phyloP scores from a whole-genome alignment of 2,329 filamentous ascomycete species.

The Epichloe aotearoae region DNA sequence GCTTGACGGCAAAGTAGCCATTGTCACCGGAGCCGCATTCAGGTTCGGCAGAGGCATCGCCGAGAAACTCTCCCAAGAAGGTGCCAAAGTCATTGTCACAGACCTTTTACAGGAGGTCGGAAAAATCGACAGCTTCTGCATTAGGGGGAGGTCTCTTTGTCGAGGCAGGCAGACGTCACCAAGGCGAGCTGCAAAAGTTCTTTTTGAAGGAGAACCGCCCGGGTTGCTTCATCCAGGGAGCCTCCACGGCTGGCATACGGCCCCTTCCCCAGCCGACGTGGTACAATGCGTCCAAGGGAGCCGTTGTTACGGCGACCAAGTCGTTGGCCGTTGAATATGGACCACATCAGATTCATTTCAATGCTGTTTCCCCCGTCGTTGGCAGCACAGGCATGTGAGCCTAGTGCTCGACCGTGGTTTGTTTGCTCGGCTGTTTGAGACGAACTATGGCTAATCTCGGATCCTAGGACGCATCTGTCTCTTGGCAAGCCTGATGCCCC shows the following conservation, averaged over 20 bases:
- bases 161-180: conserved; percentile 35
- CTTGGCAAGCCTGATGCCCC: conserved; percentile 49
- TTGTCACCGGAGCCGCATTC: conserved; percentile 41
- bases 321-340: conserved; percentile 59
- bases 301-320: conserved; percentile 46
- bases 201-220: conserved; percentile 43
- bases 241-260: conserved; percentile 46
- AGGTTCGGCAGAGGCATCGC: conserved; percentile 53
- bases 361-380: conserved; percentile 56
- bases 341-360: conserved; percentile 58
- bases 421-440: background rate
- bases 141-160: conserved; percentile 27
- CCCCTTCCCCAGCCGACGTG: conserved; percentile 52
- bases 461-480: conserved; percentile 31
- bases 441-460: background rate
- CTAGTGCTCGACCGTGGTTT: background rate
- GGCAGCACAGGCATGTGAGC: conserved; percentile 48
- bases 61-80: conserved; percentile 44
- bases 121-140: conserved; percentile 28
- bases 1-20: conserved; percentile 28
- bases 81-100: conserved; percentile 46
- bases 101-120: conserved; percentile 45
- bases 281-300: conserved; percentile 59
- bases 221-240: conserved; percentile 51
- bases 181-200: conserved; percentile 36